Conservation (phyloP, 1,284 basidiomycete species). For the Marasmius fiardii region DNA sequence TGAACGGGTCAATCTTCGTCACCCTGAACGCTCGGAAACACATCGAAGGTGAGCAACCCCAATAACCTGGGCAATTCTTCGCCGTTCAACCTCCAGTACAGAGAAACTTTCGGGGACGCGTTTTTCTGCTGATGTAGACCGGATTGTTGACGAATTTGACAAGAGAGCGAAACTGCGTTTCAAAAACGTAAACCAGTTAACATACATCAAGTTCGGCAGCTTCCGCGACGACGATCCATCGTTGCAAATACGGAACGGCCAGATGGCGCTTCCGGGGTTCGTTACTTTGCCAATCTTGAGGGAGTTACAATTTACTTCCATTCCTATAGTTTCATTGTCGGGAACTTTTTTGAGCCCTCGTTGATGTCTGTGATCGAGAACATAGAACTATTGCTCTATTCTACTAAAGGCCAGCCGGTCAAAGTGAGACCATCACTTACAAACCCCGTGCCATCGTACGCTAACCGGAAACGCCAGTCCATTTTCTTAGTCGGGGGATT, state of each 20-base stretch:
- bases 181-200: conserved; percentile 34
- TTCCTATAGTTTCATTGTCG: conserved; percentile 28
- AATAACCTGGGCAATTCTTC: not conserved
- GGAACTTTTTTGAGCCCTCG: conserved; percentile 33
- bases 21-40: conserved; percentile 35
- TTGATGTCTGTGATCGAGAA: conserved; percentile 25
- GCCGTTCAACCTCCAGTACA: conserved; percentile 8
- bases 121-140: conserved; percentile 34
- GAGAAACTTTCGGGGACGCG: conserved; percentile 27
- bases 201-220: conserved; percentile 49
- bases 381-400: not conserved
- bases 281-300: conserved; percentile 3
- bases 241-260: conserved; percentile 37
- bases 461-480: conserved; percentile 21
- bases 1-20: conserved; percentile 38
- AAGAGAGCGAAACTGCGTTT: conserved; percentile 48
- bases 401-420: not conserved
- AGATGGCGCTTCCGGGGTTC: conserved; percentile 40
- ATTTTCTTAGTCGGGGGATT: conserved; percentile 44
- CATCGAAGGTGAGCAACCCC: conserved; percentile 28
- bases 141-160: conserved; percentile 47
- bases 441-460: not conserved
- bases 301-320: no score
- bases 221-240: conserved; percentile 40
- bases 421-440: not conserved